Evolutionary conservation across 305 asterid genomes (phyloP).

Genomic region (Petunia hybrid): DNA sequence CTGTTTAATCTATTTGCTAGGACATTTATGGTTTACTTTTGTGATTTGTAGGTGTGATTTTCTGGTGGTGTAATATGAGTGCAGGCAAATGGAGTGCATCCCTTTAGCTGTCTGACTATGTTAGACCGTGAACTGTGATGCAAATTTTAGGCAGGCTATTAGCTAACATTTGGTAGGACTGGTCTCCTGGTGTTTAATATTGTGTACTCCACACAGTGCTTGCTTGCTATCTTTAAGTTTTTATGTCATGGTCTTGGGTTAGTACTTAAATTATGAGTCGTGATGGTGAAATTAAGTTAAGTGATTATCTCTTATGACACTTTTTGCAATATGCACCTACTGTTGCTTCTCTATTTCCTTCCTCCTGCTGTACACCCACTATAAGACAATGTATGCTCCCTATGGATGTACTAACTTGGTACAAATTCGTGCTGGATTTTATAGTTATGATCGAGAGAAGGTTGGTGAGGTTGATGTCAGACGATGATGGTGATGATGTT

Average conservation of each 20-base stretch:
- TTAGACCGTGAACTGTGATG: not conserved
- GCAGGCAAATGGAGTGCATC: not conserved
- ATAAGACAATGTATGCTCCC: not conserved
- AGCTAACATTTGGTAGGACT: conserved; percentile 32
- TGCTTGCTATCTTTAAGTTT: conserved; percentile 8
- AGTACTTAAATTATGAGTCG: conserved; percentile 14
- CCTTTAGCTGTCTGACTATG: conserved; percentile 18
- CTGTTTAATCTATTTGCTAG: not conserved
- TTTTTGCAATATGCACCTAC: conserved; percentile 2
- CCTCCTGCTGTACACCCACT: conserved; percentile 10
- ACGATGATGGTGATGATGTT: conserved; percentile 25
- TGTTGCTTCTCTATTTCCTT: conserved; percentile 23
- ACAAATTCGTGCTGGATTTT: conserved; percentile 35
- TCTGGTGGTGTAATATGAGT: conserved; percentile 6
- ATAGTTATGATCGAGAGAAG: conserved; percentile 42
- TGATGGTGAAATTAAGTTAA: not conserved
- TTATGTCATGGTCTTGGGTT: conserved; percentile 15
- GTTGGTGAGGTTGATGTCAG: conserved; percentile 34
- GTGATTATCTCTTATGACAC: conserved; percentile 14
- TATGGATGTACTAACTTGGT: conserved; percentile 33
- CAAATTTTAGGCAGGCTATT: conserved; percentile 17
- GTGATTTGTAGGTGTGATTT: not conserved
- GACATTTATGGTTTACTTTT: not conserved
- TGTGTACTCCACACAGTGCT: not conserved
- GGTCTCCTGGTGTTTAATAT: conserved; percentile 29